A percentile compares a stretch with the other conserved stretches of the same genome.
phyloP scores from a whole-genome alignment of 306 rosid genomes.

The Quercus wislizeni region DNA sequence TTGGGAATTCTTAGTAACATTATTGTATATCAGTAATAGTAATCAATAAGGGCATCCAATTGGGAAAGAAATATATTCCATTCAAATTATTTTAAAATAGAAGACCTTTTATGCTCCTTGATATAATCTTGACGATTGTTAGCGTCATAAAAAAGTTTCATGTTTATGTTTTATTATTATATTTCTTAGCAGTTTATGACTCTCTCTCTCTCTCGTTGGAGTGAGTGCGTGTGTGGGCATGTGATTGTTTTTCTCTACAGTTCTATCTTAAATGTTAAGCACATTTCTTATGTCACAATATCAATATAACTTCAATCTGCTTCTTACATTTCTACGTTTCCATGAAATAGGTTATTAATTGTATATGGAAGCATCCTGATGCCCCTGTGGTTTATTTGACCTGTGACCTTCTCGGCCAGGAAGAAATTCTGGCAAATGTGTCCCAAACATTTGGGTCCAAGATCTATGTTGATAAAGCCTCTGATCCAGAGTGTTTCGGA shows the following conservation, averaged over 20 bases:
- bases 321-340: slow-evolving; percentile 18
- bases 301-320: slow-evolving; percentile 6
- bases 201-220: background rate
- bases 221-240: background rate
- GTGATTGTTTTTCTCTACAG: background rate
- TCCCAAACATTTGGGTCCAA: slow-evolving; percentile 68
- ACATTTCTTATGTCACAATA: slow-evolving; percentile 4
- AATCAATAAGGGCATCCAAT: background rate
- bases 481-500: slow-evolving; percentile 48
- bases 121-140: background rate
- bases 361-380: slow-evolving; percentile 86
- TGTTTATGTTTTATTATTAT: background rate
- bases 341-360: slow-evolving; percentile 59
- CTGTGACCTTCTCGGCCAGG: slow-evolving; percentile 77
- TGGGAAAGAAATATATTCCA: background rate
- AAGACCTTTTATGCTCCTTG: background rate
- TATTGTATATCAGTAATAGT: no score
- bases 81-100: background rate
- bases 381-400: slow-evolving; percentile 52
- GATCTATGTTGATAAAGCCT: slow-evolving; percentile 57
- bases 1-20: background rate
- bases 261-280: background rate
- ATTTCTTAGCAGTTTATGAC: background rate
- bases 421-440: slow-evolving; percentile 61
- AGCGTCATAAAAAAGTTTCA: background rate